Percentiles rank a stretch among this genome's conserved stretches.
Evolutionary conservation across 768 basidiomycete species (phyloP).

Genomic region (Terana coerulea): DNA sequence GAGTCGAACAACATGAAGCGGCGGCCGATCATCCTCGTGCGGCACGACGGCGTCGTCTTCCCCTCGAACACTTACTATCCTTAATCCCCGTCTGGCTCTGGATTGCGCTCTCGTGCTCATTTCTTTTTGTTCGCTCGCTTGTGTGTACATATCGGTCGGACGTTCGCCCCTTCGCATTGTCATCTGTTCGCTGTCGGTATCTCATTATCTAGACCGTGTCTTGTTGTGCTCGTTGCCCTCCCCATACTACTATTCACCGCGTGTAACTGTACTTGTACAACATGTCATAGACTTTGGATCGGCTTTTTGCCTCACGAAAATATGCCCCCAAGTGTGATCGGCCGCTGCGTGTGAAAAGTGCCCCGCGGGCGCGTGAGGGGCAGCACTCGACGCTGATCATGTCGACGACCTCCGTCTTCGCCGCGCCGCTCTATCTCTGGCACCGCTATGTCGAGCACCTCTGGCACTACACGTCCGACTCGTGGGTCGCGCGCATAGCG

Average conservation of each 20-base stretch:
- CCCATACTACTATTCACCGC: not conserved
- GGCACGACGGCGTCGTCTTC: slow-evolving; percentile 84
- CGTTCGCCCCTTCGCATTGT: slow-evolving; percentile 5
- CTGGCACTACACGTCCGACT: slow-evolving; percentile 58
- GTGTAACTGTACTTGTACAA: slow-evolving; percentile 6
- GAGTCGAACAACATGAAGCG: slow-evolving; percentile 64
- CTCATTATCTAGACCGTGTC: slow-evolving; percentile 5
- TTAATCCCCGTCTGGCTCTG: slow-evolving; percentile 33
- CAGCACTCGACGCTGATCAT: not conserved
- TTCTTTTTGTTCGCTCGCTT: slow-evolving; percentile 15
- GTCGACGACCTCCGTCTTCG: slow-evolving; percentile 12
- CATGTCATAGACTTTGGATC: slow-evolving; percentile 1
- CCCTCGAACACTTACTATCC: slow-evolving; percentile 82
- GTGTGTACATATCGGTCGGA: slow-evolving; percentile 1
- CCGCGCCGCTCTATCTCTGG: slow-evolving; percentile 50
- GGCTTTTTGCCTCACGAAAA: too few relatives aligned
- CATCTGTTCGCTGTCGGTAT: slow-evolving; percentile 3
- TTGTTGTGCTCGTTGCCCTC: not conserved
- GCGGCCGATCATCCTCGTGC: slow-evolving; percentile 76
- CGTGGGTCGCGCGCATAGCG: slow-evolving; percentile 66
- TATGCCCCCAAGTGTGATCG: not conserved
- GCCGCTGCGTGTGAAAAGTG: not conserved
- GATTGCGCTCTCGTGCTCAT: slow-evolving; percentile 18
- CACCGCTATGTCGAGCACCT: slow-evolving; percentile 56
- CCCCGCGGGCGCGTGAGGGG: not conserved